phyloP scores from a whole-genome alignment of 2,329 filamentous ascomycete species.

The Ceratocystis cubensis region DNA sequence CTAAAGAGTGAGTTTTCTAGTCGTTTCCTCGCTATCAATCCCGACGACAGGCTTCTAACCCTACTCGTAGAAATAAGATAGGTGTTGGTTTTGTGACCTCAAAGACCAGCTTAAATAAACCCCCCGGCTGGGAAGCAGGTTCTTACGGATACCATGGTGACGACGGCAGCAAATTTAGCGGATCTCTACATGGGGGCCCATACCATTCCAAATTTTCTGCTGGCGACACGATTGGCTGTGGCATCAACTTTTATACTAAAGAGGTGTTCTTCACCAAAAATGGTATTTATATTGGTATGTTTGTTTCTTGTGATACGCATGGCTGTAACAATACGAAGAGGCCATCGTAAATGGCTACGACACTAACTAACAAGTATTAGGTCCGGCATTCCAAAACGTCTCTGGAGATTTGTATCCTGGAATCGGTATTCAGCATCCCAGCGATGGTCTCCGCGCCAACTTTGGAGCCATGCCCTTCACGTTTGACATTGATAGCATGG shows the following conservation, averaged over 20 bases:
- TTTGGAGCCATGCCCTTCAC: conserved; percentile 41
- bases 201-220: conserved; percentile 46
- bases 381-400: conserved; percentile 56
- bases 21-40: not conserved
- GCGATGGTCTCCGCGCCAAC: conserved; percentile 50
- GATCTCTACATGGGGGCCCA: conserved; percentile 42
- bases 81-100: conserved; percentile 26
- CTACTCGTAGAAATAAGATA: conserved; percentile 36
- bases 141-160: conserved; percentile 60
- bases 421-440: conserved; percentile 52
- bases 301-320: too few species aligned
- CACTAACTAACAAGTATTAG: conserved; percentile 34
- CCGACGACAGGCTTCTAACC: not conserved
- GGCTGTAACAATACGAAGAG: too few species aligned
- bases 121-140: conserved; percentile 54
- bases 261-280: conserved; percentile 60
- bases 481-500: conserved; percentile 81
- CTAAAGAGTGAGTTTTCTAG: conserved; percentile 38
- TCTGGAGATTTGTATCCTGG: conserved; percentile 52
- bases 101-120: conserved; percentile 33
- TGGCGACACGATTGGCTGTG: conserved; percentile 50
- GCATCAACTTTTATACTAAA: conserved; percentile 51
- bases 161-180: conserved; percentile 49
- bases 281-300: conserved; percentile 42
- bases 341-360: not conserved